Evolutionary conservation across 2,329 filamentous ascomycete genomes (phyloP), one percentile per base, ranked within the genome.

Genomic region (Monilinia laxa): DNA sequence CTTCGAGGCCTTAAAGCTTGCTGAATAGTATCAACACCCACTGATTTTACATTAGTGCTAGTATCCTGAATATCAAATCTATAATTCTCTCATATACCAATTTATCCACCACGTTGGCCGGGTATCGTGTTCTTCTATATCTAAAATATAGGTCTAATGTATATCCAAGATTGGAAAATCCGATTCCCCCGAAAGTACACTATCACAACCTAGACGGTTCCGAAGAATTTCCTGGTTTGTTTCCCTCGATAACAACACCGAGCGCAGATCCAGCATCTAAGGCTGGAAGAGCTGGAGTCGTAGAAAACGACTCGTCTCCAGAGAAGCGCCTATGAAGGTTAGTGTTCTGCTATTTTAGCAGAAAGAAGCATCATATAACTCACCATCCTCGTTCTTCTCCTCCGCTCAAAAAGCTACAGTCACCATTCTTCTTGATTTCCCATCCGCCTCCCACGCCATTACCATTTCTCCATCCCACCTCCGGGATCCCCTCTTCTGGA

Each of bases 311-410:
- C 75, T 87, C 85, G 72, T 87, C 85, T 54, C 84, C 84, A 1
- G 82, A 81, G 71, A 87, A 87, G 52, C 77, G 78, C 81, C 81
- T 83, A 70, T 9, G 18, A 40, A 59, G 4, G 7, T 67, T 59
- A 67, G 62, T 54, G n/a, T 65, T 67, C 18, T 18, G 25, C 31
- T 16, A 28, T 25, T 23, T 52, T 14, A 16, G 7, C 51, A 45
- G 4, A 20, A 28, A 58, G 25, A 65, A 69, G 72, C 31, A 62
- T 14, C 55, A 28, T 14, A 4, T 14, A 59, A 81, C 84, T 77
- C 74, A 95, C 93, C 94, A 98, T 76, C 93, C 93, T 80, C 93
- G 84, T 79, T 98, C 94, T 73, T 90, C 89, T 10, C 94, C 94
- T 65, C 85, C 84, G 64, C 83, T 86, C 71, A 98, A 80, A 78